These are phyloP conservation scores for Tympanopsis confertula DNA, from an alignment of 2,329 filamentous ascomycete species.

Conservation along the genomic window DNA sequence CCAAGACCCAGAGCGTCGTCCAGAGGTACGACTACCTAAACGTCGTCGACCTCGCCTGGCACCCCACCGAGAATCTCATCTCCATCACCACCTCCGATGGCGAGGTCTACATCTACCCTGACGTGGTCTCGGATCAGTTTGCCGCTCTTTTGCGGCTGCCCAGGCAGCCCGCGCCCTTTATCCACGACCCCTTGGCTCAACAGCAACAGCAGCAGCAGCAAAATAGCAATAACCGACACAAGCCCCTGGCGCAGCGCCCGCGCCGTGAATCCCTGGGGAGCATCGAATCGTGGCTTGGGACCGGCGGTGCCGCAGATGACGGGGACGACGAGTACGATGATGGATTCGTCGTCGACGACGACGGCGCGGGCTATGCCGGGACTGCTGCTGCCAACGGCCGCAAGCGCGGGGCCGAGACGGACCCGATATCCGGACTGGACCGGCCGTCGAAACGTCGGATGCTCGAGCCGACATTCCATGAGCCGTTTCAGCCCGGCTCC, in stretches of 20 bases:
- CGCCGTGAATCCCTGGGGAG: conserved; percentile 61
- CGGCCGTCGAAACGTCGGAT: conserved; percentile 36
- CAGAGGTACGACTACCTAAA: conserved; percentile 70
- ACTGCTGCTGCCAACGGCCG: conserved; percentile 36
- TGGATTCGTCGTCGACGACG: conserved; percentile 88
- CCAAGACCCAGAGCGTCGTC: conserved; percentile 72
- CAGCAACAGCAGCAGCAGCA: conserved; percentile 57
- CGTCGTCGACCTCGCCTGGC: conserved; percentile 80
- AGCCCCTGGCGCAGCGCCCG: conserved; percentile 36
- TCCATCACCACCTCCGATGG: conserved; percentile 90
- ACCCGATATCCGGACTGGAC: conserved; percentile 35
- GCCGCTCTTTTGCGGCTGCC: conserved; percentile 41
- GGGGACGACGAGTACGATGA: conserved; percentile 43
- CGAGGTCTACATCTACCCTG: conserved; percentile 80
- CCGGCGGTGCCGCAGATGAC: conserved; percentile 35
- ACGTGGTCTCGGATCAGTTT: conserved; percentile 51
- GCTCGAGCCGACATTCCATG: conserved; percentile 58
- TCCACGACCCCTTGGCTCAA: conserved; percentile 70
- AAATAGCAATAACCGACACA: conserved; percentile 42
- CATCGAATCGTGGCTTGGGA: conserved; percentile 67
- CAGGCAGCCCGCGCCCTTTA: conserved; percentile 70
- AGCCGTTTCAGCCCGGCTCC: conserved; percentile 82
- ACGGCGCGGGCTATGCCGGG: conserved; percentile 83
- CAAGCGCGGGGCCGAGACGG: conserved; percentile 36
- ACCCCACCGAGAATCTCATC: conserved; percentile 75